phyloP scores from a whole-genome alignment of 805 yeast species.

The Myxozyma mucilagina region DNA sequence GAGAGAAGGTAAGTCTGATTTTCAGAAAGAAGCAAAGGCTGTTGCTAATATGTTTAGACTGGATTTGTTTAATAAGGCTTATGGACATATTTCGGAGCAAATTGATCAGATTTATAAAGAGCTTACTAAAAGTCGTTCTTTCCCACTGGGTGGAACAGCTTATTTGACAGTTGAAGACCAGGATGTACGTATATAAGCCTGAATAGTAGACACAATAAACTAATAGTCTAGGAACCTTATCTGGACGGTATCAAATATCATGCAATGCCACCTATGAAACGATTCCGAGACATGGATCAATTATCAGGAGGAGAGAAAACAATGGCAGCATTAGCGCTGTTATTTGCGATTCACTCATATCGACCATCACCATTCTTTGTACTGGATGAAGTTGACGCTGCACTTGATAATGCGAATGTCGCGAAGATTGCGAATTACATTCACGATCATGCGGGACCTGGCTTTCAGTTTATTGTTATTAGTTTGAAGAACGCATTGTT shows the following conservation, averaged over 20 bases:
- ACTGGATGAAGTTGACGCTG: conserved; percentile 97
- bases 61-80: conserved; percentile 67
- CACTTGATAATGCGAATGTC: conserved; percentile 87
- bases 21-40: neutral
- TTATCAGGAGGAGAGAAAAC: conserved; percentile 97
- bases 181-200: conserved; percentile 43
- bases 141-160: conserved; percentile 92
- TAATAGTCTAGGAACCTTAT: conserved; percentile 62
- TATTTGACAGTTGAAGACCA: conserved; percentile 82
- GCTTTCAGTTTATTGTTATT: conserved; percentile 88
- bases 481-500: conserved; percentile 84
- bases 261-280: conserved; percentile 94
- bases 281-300: conserved; percentile 88
- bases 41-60: conserved; percentile 29
- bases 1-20: conserved; percentile 48
- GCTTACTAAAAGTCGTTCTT: conserved; percentile 67
- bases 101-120: conserved; percentile 84
- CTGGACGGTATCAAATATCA: conserved; percentile 80
- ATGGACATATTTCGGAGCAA: conserved; percentile 67
- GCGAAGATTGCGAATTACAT: conserved; percentile 84
- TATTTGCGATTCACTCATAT: conserved; percentile 86
- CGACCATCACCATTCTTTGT: conserved; percentile 96
- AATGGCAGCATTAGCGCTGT: conserved; percentile 88
- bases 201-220: neutral
- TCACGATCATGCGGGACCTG: conserved; percentile 67